Percentiles rank a stretch among this genome's conserved stretches.
These are phyloP conservation scores for Diaporthe capsici DNA, from an alignment of 2,329 filamentous ascomycete genomes.

Conservation along the genomic window DNA sequence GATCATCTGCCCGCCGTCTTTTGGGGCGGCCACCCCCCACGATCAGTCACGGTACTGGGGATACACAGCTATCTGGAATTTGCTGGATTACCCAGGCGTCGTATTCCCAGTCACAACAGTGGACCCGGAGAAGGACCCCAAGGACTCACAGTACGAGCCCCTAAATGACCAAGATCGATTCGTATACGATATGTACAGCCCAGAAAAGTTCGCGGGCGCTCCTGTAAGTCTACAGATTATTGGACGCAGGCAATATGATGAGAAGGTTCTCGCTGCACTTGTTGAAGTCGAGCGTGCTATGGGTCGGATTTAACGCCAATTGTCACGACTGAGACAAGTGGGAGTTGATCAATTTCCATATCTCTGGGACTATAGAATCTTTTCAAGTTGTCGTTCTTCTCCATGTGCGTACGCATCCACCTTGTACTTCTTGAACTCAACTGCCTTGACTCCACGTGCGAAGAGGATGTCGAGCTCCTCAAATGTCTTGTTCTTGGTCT, in stretches of 20 bases:
- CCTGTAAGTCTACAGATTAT: slow-evolving; percentile 44
- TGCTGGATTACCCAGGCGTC: slow-evolving; percentile 49
- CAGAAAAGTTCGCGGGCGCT: slow-evolving; percentile 27
- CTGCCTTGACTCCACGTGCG: too few relatives aligned
- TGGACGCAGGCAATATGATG: slow-evolving; percentile 44
- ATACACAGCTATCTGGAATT: slow-evolving; percentile 52
- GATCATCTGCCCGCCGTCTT: slow-evolving; percentile 48
- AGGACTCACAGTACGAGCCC: slow-evolving; percentile 22
- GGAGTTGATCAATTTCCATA: neutral
- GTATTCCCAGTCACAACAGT: slow-evolving; percentile 46
- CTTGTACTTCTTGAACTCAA: too few relatives aligned
- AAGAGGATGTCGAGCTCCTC: too few relatives aligned
- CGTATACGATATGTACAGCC: slow-evolving; percentile 11
- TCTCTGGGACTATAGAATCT: neutral
- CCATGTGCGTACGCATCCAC: too few relatives aligned
- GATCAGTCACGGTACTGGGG: slow-evolving; percentile 46
- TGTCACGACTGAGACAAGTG: neutral
- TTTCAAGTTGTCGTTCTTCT: too few relatives aligned
- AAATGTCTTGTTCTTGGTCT: too few relatives aligned
- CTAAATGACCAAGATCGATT: slow-evolving; percentile 4
- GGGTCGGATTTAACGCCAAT: neutral
- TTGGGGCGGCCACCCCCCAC: slow-evolving; percentile 44
- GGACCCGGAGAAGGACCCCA: slow-evolving; percentile 16
- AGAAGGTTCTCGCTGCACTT: slow-evolving; percentile 41
- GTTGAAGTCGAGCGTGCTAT: slow-evolving; percentile 6